Base-by-base conservation (phyloP, 1,284 basidiomycete genomes). In the Cryptococcus maquisensis region DNA sequence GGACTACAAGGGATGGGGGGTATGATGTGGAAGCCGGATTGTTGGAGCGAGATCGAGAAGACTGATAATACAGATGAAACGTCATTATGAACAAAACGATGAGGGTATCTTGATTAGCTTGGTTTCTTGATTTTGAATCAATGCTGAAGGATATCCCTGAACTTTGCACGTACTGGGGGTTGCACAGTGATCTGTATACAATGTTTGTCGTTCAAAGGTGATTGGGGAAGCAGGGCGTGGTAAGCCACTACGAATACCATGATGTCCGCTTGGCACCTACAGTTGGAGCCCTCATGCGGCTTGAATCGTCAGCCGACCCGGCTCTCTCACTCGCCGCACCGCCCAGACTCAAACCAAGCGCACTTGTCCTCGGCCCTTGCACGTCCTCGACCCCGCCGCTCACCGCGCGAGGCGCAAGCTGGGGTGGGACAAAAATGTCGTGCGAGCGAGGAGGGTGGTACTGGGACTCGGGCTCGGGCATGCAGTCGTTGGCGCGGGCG, bases 151-250 rank as follows among this genome's bases (percentile, higher is more conserved):
- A 44, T 13, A 26, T 39, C 26, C 37, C 21, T 10, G 36, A 51
- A 49, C 13, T 39, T 42, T 39, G 46, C 26, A 66, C 68, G 49
- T 49, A 71, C 68, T 20, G 68, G 68, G 54, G 68, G 66, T 54
- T 71, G 68, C 18, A 71, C 51, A 9, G 53, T 71, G 44, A 71
- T 71, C 68, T 71, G 49, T 26, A 20, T 32, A 21, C 23, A 12
- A 44, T 13, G 28, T 15, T 35, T 24, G 6, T 6, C 4, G 41
- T 12, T 39, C 7, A 18, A 42, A 35, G 38, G 21, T 15, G 20
- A 44, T 18, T 15, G 26, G 20, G 38, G 21, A 21, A 47, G 28
- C 28, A 10, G 49, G 43, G 55, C 52, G 20, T 43, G 26, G 42
- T 56, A 43, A 49, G 50, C 47, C 49, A 23, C 35, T 32, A 64